Percentiles rank a stretch among this genome's conserved stretches.
Conservation (phyloP, 345 rosid species). For the Euphorbia lathyris region DNA sequence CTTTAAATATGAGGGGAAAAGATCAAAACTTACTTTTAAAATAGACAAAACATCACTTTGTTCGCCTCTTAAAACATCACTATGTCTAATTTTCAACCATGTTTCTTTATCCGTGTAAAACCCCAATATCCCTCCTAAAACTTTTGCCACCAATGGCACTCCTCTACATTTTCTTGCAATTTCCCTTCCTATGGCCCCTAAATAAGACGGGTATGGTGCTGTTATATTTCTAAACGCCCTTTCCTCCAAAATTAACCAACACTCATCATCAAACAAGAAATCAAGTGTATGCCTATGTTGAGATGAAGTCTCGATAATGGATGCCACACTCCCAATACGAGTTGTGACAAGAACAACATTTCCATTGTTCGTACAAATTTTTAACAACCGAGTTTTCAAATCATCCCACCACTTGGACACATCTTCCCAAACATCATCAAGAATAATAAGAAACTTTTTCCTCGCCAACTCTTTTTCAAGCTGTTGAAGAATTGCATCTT, state of each 20-base stretch:
- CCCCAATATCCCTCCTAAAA: conserved; percentile 2
- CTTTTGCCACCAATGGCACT: conserved; percentile 10
- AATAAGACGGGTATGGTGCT: not conserved
- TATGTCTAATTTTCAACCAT: conserved; percentile 14
- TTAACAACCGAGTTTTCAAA: not conserved
- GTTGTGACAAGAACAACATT: conserved; percentile 17
- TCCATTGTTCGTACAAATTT: not conserved
- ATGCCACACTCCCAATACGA: conserved; percentile 14
- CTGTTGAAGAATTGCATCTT: no score
- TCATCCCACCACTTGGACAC: not conserved
- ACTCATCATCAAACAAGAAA: conserved; percentile 2
- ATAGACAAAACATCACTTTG: no score
- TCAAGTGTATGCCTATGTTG: not conserved
- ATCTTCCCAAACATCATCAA: no score
- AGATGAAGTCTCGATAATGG: not conserved
- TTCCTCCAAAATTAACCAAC: conserved; percentile 21
- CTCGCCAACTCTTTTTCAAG: no score
- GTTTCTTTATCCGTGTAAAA: not conserved
- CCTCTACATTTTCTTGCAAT: conserved; percentile 24
- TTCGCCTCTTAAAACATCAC: conserved; percentile 3
- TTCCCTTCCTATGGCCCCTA: conserved; percentile 15
- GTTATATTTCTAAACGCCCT: not conserved
- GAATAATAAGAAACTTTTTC: no score
- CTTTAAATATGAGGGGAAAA: not conserved
- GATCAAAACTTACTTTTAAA: not conserved